A percentile compares a stretch with the other conserved stretches of the same genome.
Conservation (phyloP, 2,329 filamentous ascomycete species). For the Beauveria australis region DNA sequence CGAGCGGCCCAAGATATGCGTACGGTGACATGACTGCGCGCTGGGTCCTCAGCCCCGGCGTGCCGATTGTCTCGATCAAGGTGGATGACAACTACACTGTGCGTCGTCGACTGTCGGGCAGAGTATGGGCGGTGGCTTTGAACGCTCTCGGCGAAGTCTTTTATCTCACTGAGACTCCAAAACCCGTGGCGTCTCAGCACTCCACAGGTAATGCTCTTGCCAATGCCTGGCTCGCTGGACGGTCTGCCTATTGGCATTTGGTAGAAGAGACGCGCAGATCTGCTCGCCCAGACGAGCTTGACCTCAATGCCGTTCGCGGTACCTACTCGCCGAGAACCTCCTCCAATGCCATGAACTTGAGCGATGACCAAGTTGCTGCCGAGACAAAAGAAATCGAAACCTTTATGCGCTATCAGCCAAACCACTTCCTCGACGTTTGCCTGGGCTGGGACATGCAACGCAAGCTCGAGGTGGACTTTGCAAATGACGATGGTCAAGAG, state of each 20-base stretch:
- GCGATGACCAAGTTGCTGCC: slow-evolving; percentile 59
- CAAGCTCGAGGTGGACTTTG: slow-evolving; percentile 80
- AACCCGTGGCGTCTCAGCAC: slow-evolving; percentile 39
- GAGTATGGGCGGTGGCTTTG: slow-evolving; percentile 85
- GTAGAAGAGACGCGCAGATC: slow-evolving; percentile 68
- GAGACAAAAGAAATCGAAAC: slow-evolving; percentile 78
- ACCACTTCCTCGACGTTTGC: slow-evolving; percentile 70
- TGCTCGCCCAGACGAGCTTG: slow-evolving; percentile 64
- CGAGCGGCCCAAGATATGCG: slow-evolving; percentile 51
- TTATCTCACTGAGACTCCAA: slow-evolving; percentile 68
- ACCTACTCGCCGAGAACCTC: slow-evolving; percentile 77
- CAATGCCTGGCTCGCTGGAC: slow-evolving; percentile 72
- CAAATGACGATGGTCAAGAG: slow-evolving; percentile 65
- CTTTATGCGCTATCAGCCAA: slow-evolving; percentile 63
- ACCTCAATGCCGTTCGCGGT: slow-evolving; percentile 57
- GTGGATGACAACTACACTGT: slow-evolving; percentile 76
- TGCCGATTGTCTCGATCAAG: slow-evolving; percentile 77
- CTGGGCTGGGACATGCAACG: slow-evolving; percentile 89
- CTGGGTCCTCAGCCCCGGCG: slow-evolving; percentile 86
- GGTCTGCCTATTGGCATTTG: slow-evolving; percentile 72
- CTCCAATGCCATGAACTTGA: slow-evolving; percentile 63
- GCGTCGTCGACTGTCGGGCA: slow-evolving; percentile 58
- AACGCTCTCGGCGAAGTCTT: slow-evolving; percentile 91
- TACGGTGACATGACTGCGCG: slow-evolving; percentile 76
- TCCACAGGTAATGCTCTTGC: slow-evolving; percentile 50